Percentiles rank a stretch among this genome's conserved stretches.
phyloP scores from a whole-genome alignment of 495 filamentous ascomycete genomes.

The Neurospora sp. region DNA sequence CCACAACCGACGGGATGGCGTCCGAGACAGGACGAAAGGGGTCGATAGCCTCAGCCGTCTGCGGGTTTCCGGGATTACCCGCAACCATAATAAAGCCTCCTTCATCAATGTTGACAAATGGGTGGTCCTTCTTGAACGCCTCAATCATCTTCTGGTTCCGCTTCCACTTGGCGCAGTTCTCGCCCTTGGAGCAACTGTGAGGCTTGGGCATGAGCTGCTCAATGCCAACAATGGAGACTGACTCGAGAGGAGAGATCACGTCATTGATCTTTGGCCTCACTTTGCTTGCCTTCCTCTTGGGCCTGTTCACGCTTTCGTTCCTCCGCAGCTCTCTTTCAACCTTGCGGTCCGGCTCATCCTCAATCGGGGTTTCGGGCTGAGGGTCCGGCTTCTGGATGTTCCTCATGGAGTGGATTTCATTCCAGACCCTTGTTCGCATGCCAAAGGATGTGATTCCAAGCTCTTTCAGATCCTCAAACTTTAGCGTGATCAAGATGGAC shows the following conservation, averaged over 20 bases:
- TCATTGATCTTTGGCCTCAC: conserved; percentile 43
- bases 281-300: conserved; percentile 32
- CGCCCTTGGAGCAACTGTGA: conserved; percentile 83
- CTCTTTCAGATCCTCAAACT: conserved; percentile 89
- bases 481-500: conserved; percentile 69
- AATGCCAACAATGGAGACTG: conserved; percentile 84
- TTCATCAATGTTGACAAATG: conserved; percentile 43
- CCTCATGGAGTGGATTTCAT: conserved; percentile 63
- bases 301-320: conserved; percentile 25
- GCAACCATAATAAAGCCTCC: conserved; percentile 53
- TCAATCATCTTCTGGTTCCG: conserved; percentile 61
- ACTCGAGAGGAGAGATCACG: conserved; percentile 62
- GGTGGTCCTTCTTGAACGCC: conserved; percentile 57
- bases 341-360: conserved; percentile 38
- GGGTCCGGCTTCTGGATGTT: conserved; percentile 48
- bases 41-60: conserved; percentile 46
- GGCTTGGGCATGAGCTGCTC: conserved; percentile 78
- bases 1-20: conserved; percentile 67
- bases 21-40: conserved; percentile 49
- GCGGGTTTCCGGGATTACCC: conserved; percentile 62
- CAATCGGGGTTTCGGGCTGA: conserved; percentile 44
- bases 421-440: conserved; percentile 77
- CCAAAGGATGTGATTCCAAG: conserved; percentile 90
- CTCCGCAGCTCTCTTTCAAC: conserved; percentile 30
- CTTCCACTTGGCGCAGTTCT: conserved; percentile 72